Conservation (phyloP, 2,329 filamentous ascomycete species). For the Penicillium sp. region DNA sequence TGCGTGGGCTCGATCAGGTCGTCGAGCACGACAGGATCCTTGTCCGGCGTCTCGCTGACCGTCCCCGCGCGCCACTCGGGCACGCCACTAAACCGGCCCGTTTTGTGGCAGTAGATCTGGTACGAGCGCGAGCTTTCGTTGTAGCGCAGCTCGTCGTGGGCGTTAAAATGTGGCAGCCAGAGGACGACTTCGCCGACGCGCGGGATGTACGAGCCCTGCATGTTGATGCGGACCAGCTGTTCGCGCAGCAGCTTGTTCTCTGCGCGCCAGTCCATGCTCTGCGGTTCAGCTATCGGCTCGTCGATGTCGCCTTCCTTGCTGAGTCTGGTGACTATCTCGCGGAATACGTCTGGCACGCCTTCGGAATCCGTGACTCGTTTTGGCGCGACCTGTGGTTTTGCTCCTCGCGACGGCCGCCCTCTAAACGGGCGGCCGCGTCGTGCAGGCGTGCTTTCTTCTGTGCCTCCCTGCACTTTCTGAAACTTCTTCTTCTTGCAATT, state of each 20-base stretch:
- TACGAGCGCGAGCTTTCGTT: constrained; percentile 27
- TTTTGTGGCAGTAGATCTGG: constrained; percentile 31
- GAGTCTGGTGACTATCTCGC: constrained; percentile 47
- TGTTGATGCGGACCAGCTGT: constrained; percentile 39
- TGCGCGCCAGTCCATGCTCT: constrained; percentile 56
- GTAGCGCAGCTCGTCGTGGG: constrained; percentile 35
- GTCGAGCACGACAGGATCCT: constrained; percentile 39
- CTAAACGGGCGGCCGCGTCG: constrained; percentile 1
- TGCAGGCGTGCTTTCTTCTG: not conserved
- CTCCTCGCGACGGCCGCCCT: constrained; percentile 1
- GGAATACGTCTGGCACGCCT: constrained; percentile 53
- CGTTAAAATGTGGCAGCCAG: constrained; percentile 35
- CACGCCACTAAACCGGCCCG: constrained; percentile 29
- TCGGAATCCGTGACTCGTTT: constrained; percentile 28
- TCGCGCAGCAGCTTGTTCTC: constrained; percentile 43
- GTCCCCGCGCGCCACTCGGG: constrained; percentile 57
- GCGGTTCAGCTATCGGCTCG: constrained; percentile 44
- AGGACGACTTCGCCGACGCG: constrained; percentile 56
- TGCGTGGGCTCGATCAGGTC: constrained; percentile 43
- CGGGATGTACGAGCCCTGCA: constrained; percentile 51
- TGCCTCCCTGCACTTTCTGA: not conserved
- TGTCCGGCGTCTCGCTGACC: constrained; percentile 48
- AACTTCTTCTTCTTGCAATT: constrained; percentile 36
- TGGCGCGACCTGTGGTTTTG: not conserved
- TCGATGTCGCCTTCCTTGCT: constrained; percentile 39